Base-by-base conservation (phyloP, 2,329 filamentous ascomycete genomes). In the Decorospora gaudefroyi region DNA sequence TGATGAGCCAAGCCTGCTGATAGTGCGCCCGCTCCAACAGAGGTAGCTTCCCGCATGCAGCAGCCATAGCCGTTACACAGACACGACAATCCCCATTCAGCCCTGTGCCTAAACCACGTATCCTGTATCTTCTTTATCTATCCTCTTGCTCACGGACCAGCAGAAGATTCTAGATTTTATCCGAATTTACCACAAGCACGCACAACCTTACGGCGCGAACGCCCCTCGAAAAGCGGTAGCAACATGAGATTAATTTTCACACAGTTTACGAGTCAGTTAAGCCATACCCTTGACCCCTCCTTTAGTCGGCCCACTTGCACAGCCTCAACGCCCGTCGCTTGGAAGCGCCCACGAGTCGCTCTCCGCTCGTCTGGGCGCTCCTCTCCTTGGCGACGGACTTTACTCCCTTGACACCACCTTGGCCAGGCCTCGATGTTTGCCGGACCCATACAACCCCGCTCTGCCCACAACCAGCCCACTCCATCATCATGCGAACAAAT, bases 311-410 rank as follows among this genome's bases (percentile, higher is more conserved):
- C 21, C 42, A 41, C 42, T 34, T 53, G 49, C 64, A 65, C 62
- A 65, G 64, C 63, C 64, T 64, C 64, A 53, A 51, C 59, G 63
- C 63, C 62, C 47, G 32, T 54, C 49, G 49, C 47, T 46, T 40
- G 34, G 38, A 27, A 36, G 33, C 36, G 38, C 46, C 35, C 29
- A 34, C 44, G 34, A 53, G 57, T 55, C 44, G 52, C 51, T 59
- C 51, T 59, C 54, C 57, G 55, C 53, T 50, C 29, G 13, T 30
- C 26, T 40, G 31, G 46, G 31, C 47, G 46, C 32, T 42, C 41
- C 42, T 43, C 42, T 17, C 11, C 43, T 46, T 46, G 43, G 35
- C 34, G 18, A 19, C 12, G 29, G 19, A n/a, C n/a, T 37, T 42
- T 46, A 46, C 35, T 10, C 11, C 18, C 55, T 56, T 57, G 56